Conservation (phyloP, 805 yeast species). For the Ogataea salicorniae region DNA sequence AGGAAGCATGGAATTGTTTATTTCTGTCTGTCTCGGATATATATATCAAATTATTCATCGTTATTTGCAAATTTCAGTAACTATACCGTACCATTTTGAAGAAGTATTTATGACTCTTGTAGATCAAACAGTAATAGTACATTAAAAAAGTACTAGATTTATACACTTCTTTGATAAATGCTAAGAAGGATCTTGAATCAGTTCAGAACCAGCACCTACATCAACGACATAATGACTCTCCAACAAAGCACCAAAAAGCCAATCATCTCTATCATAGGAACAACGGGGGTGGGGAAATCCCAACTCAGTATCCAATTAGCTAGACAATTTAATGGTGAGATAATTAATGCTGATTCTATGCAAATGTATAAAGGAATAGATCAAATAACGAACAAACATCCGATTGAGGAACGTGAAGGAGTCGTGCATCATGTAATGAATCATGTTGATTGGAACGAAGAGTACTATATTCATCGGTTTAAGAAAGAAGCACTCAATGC, state of each 20-base stretch:
- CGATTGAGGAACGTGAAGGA: slow-evolving; percentile 67
- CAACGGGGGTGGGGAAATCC: slow-evolving; percentile 96
- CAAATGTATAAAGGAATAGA: slow-evolving; percentile 77
- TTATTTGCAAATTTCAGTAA: too few species aligned
- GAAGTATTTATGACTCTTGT: too few species aligned
- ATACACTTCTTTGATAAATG: not conserved
- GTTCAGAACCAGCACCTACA: not conserved
- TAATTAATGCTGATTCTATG: slow-evolving; percentile 96
- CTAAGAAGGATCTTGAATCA: not conserved
- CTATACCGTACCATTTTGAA: too few species aligned
- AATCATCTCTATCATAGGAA: slow-evolving; percentile 48
- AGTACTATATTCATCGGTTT: slow-evolving; percentile 76
- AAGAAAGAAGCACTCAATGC: slow-evolving; percentile 60
- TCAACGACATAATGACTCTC: not conserved
- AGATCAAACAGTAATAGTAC: too few species aligned
- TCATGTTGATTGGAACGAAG: slow-evolving; percentile 74
- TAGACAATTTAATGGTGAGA: slow-evolving; percentile 70
- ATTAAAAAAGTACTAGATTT: too few species aligned
- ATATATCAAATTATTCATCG: too few species aligned
- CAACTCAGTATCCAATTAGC: slow-evolving; percentile 81
- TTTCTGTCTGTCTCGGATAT: too few species aligned
- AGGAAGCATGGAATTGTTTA: too few species aligned
- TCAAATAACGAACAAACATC: slow-evolving; percentile 89
- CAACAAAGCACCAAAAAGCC: slow-evolving; percentile 1
- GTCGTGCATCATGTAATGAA: slow-evolving; percentile 84